Base-by-base conservation (phyloP, 148 eudicot species). In the Spergularia bocconei region DNA sequence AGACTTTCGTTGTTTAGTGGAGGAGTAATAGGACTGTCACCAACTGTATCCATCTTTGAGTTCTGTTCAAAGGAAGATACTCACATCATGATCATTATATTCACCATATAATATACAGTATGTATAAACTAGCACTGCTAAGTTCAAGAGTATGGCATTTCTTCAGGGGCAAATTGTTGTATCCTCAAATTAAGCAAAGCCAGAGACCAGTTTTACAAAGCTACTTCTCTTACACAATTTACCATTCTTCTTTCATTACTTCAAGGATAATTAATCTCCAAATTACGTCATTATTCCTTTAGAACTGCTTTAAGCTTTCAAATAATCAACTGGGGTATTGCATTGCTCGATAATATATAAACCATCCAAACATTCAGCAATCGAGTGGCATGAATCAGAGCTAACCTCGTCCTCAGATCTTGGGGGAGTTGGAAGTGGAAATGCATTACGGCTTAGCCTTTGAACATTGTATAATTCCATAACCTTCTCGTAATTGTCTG, bases 401-500 rank as follows among this genome's bases (percentile, higher is more conserved):
- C 85, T 78, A 78, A 89, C 93, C 89, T 87, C 91, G 51, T 92
- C 96, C 84, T 86, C 93, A 38, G 93, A 86, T 85, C 88, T 85
- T 4, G 87, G 90, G 71, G 91, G 82, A 60, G 86, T 79, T 61
- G 93, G 92, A 75, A 91, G 94, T 23, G 99, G 97, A 70, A 90
- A 91, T 23, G 90, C 97, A 73, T 95, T 88, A 63, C 89, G 96
- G 80, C 93, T 91, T 67, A 95, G 82, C 81, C 88, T 89, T 70
- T 92, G 92, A 56, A 95, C 99, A 75, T 95, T 95, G 86, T 95
- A 95, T 11, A 95, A 90, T 71, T 95, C 99, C 90, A 89, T 88
- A 67, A 95, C 87, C 79, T 88, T 92, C 64, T 95, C 99, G 66
- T 85, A 88, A 77, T 95, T 92, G 70, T 95, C 99, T 21, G 96